Base-by-base conservation (phyloP, 129 eudicot genomes). In the Flaveria sonorensis region DNA sequence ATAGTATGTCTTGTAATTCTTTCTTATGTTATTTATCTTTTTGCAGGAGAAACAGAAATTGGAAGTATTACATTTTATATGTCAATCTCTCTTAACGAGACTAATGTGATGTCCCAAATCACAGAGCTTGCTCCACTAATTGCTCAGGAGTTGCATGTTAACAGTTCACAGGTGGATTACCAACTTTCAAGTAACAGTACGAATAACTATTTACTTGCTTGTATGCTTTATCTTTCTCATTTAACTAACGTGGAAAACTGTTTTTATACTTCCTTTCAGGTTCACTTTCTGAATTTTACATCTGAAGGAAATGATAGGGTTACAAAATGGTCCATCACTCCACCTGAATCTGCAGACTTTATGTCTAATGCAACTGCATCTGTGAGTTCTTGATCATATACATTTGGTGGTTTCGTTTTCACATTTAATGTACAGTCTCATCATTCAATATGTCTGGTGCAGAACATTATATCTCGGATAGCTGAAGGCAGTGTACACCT, bases 401-500 rank as follows among this genome's bases (percentile, higher is more conserved):
- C 36, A 51, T 4, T 2, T 9, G 10, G 50, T 18, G 71, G 7
- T 66, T 18, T n/a, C n/a, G n/a, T n/a, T n/a, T n/a, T n/a, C n/a
- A n/a, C n/a, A n/a, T n/a, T n/a, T n/a, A n/a, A n/a, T n/a, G n/a
- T n/a, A n/a, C n/a, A n/a, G n/a, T n/a, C 60, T 64, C 16, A 52
- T 55, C 15, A 68, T 62, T 63, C 10, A 3, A 16, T 79, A 13
- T 73, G 23, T 42, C 9, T 72, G 60, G 60, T 64, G 72, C 86
- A 95, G 99, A 78, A 70, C 39, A 91, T 95, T 73, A 61, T 92
- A 56, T 72, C 92, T 36, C 85, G 81, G 81, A 86, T 95, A 83
- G 89, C 87, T 24, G 92, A 86, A 83, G 76, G 85, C 46, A 74
- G 70, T 24, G 67, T 92, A 50, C 93, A 78, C 80, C 96, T 95